Evolutionary conservation across 1,284 basidiomycete species (phyloP), one percentile per base, ranked within the genome.

Genomic region (Moesziomyces aphidis): DNA sequence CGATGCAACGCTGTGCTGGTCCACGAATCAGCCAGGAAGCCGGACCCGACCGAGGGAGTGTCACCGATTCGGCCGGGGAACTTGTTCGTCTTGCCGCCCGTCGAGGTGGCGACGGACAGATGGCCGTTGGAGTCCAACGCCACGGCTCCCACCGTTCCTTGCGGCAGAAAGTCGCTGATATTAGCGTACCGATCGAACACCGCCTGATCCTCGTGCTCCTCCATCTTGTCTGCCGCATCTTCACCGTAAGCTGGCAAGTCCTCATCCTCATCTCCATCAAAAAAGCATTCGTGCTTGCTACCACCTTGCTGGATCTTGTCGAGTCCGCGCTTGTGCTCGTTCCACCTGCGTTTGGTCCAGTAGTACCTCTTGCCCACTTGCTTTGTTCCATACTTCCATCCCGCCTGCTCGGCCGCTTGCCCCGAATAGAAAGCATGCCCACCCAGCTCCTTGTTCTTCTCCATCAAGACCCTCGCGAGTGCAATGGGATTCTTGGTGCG

Each of bases 1-100:
- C 31, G 50, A 17, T 43, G 39, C 1, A 39, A 2, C 1, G 15
- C 13, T 8, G 52, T 8, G 19, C 21, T 26, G 15, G 47, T 77
- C 92, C 92, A 94, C 82, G 91, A 89, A 77, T 92, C 91, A 8
- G 92, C 91, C 91, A 91, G 93, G 85, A 91, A 94, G 0, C 93
- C 93, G 13, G 88, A 86, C 1, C 91, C 92, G 88, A 91, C 90
- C 36, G 88, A 85, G 0, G 92, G 92, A 1, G 93, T 93, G 77
- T 93, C 93, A 1, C 92, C 92, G 26, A 93, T 87, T 10, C 92
- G 88, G 4, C 92, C 92, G 7, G 90, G 90, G 19, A 92, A 87
- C 83, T 94, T 93, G 85, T 94, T 93, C 31, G 92, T 93, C 52
- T 87, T 87, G 1, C 92, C 93, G 26, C 92, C 93, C 0, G 92